Conservation (phyloP, 345 rosid species). For the Carallia brachiata region DNA sequence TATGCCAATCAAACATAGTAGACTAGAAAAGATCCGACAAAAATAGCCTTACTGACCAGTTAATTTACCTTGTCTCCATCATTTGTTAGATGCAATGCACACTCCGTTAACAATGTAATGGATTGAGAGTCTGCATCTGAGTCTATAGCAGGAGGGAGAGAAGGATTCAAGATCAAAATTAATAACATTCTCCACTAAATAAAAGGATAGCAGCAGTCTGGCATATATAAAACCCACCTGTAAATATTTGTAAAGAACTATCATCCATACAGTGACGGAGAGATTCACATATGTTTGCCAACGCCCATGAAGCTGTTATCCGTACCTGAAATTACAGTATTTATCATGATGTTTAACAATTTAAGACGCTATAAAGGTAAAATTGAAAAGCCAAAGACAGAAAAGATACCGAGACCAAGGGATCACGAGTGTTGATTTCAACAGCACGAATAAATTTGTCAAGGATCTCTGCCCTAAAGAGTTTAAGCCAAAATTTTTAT, state of each 20-base stretch:
- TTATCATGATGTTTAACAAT: constrained; percentile 15
- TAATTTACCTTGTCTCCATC: constrained; percentile 88
- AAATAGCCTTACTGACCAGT: neutral
- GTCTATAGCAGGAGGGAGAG: constrained; percentile 28
- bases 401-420: constrained; percentile 62
- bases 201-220: neutral
- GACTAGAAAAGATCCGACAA: constrained; percentile 1
- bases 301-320: constrained; percentile 89
- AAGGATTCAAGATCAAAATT: constrained; percentile 14
- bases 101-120: constrained; percentile 47
- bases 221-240: constrained; percentile 31
- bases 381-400: constrained; percentile 14
- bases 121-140: constrained; percentile 33
- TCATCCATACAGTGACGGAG: constrained; percentile 52
- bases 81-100: constrained; percentile 73
- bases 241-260: constrained; percentile 34
- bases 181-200: neutral
- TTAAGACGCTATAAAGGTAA: constrained; percentile 12
- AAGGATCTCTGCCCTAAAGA: constrained; percentile 72
- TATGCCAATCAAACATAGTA: neutral
- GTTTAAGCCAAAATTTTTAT: constrained; percentile 35
- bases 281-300: constrained; percentile 89
- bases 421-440: constrained; percentile 65
- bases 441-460: constrained; percentile 69
- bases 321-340: constrained; percentile 60